Percentiles rank a stretch among this genome's conserved stretches.
phyloP scores from a whole-genome alignment of 495 filamentous ascomycete genomes.

The Articulospora tetracladia region DNA sequence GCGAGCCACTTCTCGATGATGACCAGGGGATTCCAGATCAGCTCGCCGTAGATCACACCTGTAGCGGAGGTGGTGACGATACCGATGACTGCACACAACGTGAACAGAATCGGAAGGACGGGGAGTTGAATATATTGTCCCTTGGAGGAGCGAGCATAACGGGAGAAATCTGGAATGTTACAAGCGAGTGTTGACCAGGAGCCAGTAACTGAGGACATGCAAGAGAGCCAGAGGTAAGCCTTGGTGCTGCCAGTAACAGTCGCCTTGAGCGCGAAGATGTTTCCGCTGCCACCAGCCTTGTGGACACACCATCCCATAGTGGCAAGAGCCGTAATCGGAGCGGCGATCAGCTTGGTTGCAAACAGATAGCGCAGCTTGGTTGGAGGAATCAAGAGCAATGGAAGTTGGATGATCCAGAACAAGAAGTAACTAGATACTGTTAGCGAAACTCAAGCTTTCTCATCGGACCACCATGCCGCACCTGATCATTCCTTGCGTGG shows the following conservation, averaged over 20 bases:
- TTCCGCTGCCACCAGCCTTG: constrained; percentile 40
- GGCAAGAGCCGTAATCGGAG: constrained; percentile 47
- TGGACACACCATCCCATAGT: constrained; percentile 51
- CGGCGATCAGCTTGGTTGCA: constrained; percentile 51
- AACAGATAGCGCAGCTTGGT: constrained; percentile 56
- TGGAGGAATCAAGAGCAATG: constrained; percentile 50
- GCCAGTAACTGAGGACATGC: constrained; percentile 42
- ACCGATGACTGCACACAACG: constrained; percentile 44
- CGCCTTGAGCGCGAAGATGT: constrained; percentile 40
- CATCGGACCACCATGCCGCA: neutral
- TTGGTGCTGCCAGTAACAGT: constrained; percentile 37
- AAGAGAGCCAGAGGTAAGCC: constrained; percentile 36
- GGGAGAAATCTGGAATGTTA: constrained; percentile 59
- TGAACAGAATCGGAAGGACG: constrained; percentile 57
- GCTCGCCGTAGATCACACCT: constrained; percentile 51
- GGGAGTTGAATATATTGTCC: constrained; percentile 55
- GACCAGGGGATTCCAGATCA: constrained; percentile 84
- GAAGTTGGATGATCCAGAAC: constrained; percentile 55
- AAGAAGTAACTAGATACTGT: constrained; percentile 44
- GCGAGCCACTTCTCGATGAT: constrained; percentile 68
- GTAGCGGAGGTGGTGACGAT: constrained; percentile 49
- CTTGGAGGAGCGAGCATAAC: constrained; percentile 47
- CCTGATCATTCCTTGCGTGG: constrained; percentile 58
- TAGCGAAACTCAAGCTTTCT: neutral
- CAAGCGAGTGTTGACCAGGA: constrained; percentile 42